These are phyloP conservation scores for Arthonia radiata DNA, from an alignment of 495 filamentous ascomycete species.

Conservation along the genomic window DNA sequence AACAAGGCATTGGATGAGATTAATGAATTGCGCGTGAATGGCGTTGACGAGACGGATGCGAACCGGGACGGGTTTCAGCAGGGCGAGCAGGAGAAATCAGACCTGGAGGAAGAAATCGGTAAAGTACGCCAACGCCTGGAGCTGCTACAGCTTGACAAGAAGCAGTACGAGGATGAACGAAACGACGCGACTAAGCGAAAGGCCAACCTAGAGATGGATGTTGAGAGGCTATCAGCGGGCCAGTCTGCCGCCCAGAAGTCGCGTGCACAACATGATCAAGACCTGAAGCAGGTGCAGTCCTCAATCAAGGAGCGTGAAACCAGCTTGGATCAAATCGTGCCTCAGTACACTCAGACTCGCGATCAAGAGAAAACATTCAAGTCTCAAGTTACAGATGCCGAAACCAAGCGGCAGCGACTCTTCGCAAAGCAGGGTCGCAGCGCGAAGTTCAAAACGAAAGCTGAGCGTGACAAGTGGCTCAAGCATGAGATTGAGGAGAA, in stretches of 20 bases:
- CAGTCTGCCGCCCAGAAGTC: slow-evolving; percentile 54
- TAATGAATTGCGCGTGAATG: slow-evolving; percentile 55
- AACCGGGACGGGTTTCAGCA: slow-evolving; percentile 52
- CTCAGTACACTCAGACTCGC: slow-evolving; percentile 48
- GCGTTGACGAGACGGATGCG: slow-evolving; percentile 60
- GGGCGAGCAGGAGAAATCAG: slow-evolving; percentile 56
- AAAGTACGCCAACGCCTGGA: slow-evolving; percentile 61
- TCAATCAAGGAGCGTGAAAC: slow-evolving; percentile 53
- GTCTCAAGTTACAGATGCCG: slow-evolving; percentile 45
- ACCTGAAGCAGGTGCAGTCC: slow-evolving; percentile 43
- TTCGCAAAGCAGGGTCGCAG: slow-evolving; percentile 90
- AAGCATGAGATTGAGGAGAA: slow-evolving; percentile 61
- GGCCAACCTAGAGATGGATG: slow-evolving; percentile 65
- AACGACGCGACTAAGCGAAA: slow-evolving; percentile 48
- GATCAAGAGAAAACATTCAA: slow-evolving; percentile 44
- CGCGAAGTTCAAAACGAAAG: slow-evolving; percentile 65
- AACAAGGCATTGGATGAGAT: slow-evolving; percentile 53
- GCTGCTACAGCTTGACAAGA: slow-evolving; percentile 65
- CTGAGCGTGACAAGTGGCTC: slow-evolving; percentile 66
- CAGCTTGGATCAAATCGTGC: slow-evolving; percentile 46
- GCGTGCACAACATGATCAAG: slow-evolving; percentile 39
- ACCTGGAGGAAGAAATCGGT: slow-evolving; percentile 52
- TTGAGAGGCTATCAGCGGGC: slow-evolving; percentile 56
- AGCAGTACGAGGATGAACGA: slow-evolving; percentile 72
- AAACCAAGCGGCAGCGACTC: slow-evolving; percentile 50